Evolutionary conservation across 805 yeast species (phyloP).

Genomic region (Yamadazyma nakazawae): DNA sequence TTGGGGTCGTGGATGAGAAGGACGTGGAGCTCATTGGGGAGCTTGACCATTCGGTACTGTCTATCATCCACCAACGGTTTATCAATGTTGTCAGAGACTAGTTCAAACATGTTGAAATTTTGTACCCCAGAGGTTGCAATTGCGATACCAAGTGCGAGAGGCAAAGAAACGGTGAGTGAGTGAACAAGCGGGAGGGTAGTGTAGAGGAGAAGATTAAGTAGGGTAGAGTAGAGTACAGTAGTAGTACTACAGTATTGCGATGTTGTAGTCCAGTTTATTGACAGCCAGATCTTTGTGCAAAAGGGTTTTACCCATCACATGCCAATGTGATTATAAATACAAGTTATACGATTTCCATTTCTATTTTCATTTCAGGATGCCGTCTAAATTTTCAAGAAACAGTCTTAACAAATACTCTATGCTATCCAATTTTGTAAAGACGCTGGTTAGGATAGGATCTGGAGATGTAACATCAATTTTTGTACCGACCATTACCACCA

Average conservation of each 20-base stretch:
- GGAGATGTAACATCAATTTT: conserved; percentile 60
- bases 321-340: too few species aligned
- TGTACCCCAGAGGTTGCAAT: background rate
- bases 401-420: conserved; percentile 49
- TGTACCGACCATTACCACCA: conserved; percentile 60
- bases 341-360: background rate
- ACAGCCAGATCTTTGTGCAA: too few species aligned
- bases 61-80: conserved; percentile 70
- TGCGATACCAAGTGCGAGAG: background rate
- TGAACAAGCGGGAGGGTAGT: background rate
- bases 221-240: too few species aligned
- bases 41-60: conserved; percentile 59
- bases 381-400: conserved; percentile 20
- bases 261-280: too few species aligned
- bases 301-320: too few species aligned
- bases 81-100: conserved; percentile 32
- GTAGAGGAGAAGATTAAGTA: background rate
- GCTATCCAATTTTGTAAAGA: conserved; percentile 60
- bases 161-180: background rate
- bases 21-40: conserved; percentile 54
- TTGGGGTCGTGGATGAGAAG: conserved; percentile 64
- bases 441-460: conserved; percentile 63
- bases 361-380: background rate
- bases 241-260: too few species aligned
- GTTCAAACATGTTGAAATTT: conserved; percentile 6